These are phyloP conservation scores for Syzygium aqueum DNA, from an alignment of 345 rosid species.

Conservation along the genomic window DNA sequence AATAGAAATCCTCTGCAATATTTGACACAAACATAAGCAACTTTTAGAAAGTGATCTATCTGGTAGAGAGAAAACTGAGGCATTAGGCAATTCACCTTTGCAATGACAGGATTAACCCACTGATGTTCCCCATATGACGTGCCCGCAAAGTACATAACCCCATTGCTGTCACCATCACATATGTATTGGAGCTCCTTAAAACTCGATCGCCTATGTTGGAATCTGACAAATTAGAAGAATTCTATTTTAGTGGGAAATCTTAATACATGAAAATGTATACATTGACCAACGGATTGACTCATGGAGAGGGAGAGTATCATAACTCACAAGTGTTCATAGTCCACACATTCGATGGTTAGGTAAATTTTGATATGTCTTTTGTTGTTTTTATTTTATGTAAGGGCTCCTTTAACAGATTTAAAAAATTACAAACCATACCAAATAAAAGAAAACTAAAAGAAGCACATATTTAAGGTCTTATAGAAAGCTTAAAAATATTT, in stretches of 20 bases:
- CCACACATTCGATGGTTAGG: background rate
- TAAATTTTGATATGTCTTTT: background rate
- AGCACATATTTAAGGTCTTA: background rate
- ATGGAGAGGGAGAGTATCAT: background rate
- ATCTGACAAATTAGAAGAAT: slow-evolving; percentile 15
- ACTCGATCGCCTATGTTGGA: slow-evolving; percentile 81
- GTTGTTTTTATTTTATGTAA: background rate
- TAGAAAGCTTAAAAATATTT: background rate
- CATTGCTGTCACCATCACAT: slow-evolving; percentile 97
- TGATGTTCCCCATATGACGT: slow-evolving; percentile 88
- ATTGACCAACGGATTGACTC: background rate
- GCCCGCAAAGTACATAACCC: slow-evolving; percentile 79
- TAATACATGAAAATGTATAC: background rate
- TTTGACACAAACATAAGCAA: slow-evolving; percentile 1
- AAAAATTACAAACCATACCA: background rate
- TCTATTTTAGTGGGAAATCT: background rate
- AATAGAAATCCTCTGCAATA: slow-evolving; percentile 56
- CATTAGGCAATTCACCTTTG: slow-evolving; percentile 43
- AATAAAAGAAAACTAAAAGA: background rate
- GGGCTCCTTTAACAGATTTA: background rate
- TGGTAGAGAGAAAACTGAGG: background rate
- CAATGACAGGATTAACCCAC: slow-evolving; percentile 94
- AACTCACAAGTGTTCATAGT: background rate
- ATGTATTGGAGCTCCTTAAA: slow-evolving; percentile 93
- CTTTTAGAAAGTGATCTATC: background rate